Evolutionary conservation across 768 basidiomycete species (phyloP).

Genomic region (Nidularia pulvinata): DNA sequence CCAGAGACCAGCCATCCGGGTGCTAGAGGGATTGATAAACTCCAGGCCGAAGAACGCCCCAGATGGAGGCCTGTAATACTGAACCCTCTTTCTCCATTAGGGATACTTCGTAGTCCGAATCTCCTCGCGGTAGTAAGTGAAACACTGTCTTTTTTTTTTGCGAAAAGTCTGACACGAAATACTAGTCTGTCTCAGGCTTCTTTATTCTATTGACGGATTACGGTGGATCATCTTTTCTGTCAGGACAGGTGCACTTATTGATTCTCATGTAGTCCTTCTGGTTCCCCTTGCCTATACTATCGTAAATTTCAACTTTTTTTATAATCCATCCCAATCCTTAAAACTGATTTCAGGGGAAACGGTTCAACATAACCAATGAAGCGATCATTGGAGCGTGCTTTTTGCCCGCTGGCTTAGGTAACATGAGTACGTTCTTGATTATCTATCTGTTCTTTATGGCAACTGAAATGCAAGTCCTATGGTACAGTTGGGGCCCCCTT

Average conservation of each 20-base stretch:
- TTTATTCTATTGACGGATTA: conserved; percentile 33
- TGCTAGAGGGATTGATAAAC: conserved; percentile 46
- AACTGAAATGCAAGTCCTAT: background rate
- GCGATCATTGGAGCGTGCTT: conserved; percentile 60
- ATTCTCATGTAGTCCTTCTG: conserved; percentile 40
- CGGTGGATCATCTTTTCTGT: conserved; percentile 23
- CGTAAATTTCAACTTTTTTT: conserved; percentile 28
- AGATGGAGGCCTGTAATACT: conserved; percentile 37
- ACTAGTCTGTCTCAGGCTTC: conserved; percentile 25
- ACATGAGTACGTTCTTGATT: conserved; percentile 40
- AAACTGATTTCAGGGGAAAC: conserved; percentile 40
- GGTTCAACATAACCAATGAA: conserved; percentile 55
- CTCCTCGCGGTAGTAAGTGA: conserved; percentile 49
- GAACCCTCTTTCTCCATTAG: conserved; percentile 57
- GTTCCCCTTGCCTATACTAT: conserved; percentile 68
- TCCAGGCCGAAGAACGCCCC: conserved; percentile 9
- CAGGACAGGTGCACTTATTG: conserved; percentile 1
- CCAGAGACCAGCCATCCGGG: conserved; percentile 73
- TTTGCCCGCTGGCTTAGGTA: conserved; percentile 56
- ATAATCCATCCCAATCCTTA: background rate
- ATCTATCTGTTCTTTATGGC: background rate
- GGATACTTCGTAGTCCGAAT: conserved; percentile 59
- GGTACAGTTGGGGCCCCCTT: conserved; percentile 35
- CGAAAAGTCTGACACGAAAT: background rate
- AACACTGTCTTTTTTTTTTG: background rate